Evolutionary conservation across 345 rosid species (phyloP), one percentile per base, ranked within the genome.

Genomic region (Bruguiera gymnorhiza): DNA sequence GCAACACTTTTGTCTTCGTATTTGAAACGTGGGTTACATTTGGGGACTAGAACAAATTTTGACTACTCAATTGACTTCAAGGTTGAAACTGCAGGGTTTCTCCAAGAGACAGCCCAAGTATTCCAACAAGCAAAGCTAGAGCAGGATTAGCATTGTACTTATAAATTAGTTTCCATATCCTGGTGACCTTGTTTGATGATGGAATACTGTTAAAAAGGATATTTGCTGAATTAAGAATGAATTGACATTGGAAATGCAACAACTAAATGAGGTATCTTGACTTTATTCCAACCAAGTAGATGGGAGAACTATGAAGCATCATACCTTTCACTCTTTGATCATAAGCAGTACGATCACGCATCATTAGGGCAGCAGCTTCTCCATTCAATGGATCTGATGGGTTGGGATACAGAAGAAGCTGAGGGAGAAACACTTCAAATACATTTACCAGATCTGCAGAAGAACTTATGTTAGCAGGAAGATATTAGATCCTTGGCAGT

Each of bases 331-430:
- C 97, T 77, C 86, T 86, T 61, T 78, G 90, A 19, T 96, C 98
- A 80, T 89, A 96, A 70, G 86, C 78, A 67, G 85, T 66, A 31
- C 88, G 91, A 80, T 96, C 98, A 66, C 91, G 98, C 93, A 90
- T 89, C 97, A 90, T 84, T 30, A 96, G 73, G 0, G 98, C 95
- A 83, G 98, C 97, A 74, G 99, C 97, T 75, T 96, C 99, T 34
- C 96, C 98, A 63, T 96, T 92, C 83, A 96, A 85, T 32, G 99
- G 99, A 78, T 92, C 96, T 0, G 97, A 88, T 36, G 99, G 92
- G 70, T 96, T 96, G 61, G 99, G 98, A 80, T 96, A 92, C 82
- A 96, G 70, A 69, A 96, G 98, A 72, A 96, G 96, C 80, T 96
- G 99, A 60, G 99, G 99, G 74, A 96, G 97, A 73, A 96, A 96